Evolutionary conservation across 768 basidiomycete species (phyloP).

Genomic region (Lactarius hatsudake): DNA sequence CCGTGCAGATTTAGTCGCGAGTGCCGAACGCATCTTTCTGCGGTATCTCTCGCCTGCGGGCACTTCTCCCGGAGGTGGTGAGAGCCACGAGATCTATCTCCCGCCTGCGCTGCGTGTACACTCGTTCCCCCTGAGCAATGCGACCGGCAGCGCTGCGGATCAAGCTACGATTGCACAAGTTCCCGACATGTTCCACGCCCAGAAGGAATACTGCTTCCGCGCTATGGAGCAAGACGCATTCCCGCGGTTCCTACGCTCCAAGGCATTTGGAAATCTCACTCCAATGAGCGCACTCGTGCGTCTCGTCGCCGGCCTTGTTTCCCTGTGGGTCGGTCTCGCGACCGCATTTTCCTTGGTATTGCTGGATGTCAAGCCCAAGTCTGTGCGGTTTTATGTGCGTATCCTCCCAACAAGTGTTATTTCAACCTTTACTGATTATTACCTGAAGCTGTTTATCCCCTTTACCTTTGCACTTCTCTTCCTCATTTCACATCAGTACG

Average conservation of each 20-base stretch:
- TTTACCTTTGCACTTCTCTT: conserved; percentile 87
- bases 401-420: conserved; percentile 5
- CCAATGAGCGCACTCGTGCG: conserved; percentile 86
- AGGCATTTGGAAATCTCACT: conserved; percentile 97
- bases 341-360: conserved; percentile 90
- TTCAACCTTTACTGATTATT: conserved; percentile 15
- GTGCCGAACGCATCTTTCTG: conserved; percentile 94
- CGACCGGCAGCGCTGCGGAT: conserved; percentile 70
- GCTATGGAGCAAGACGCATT: conserved; percentile 96
- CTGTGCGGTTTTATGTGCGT: conserved; percentile 93
- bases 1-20: conserved; percentile 83
- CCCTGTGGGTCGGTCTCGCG: conserved; percentile 94
- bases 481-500: conserved; percentile 94
- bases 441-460: conserved; percentile 82
- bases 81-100: conserved; percentile 97
- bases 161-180: conserved; percentile 78
- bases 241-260: conserved; percentile 90
- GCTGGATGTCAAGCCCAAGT: conserved; percentile 88
- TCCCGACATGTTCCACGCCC: conserved; percentile 95
- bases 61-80: conserved; percentile 72
- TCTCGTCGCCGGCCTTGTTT: conserved; percentile 78
- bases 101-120: conserved; percentile 91
- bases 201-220: conserved; percentile 96
- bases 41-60: conserved; percentile 85
- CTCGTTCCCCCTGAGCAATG: conserved; percentile 79